A percentile compares a stretch with the other conserved stretches of the same genome.
Evolutionary conservation across 2,329 filamentous ascomycete genomes (phyloP).

Genomic region (Colletotrichum shisoi): DNA sequence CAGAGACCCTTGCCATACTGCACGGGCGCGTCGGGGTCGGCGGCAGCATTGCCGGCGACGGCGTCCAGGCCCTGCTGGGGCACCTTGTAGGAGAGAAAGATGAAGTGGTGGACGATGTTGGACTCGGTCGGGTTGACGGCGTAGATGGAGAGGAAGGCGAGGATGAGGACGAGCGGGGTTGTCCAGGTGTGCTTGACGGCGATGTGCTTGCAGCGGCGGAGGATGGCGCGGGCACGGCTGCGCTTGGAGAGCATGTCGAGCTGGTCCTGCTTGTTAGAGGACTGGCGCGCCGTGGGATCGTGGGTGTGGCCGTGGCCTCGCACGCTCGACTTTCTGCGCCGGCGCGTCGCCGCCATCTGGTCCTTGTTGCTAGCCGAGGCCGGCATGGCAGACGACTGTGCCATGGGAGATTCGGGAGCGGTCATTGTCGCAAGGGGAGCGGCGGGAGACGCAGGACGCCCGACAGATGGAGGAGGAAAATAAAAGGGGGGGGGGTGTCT

Average conservation of each 20-base stretch:
- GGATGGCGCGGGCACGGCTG: constrained; percentile 35
- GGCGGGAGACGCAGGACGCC: neutral
- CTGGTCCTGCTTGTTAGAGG: constrained; percentile 33
- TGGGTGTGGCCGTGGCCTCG: constrained; percentile 27
- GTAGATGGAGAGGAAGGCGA: constrained; percentile 65
- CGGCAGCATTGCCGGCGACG: neutral
- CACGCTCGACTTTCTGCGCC: constrained; percentile 37
- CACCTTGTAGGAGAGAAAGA: constrained; percentile 75
- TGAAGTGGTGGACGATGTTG: constrained; percentile 69
- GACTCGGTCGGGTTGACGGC: constrained; percentile 67
- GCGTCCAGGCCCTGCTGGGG: constrained; percentile 52
- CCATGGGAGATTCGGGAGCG: constrained; percentile 29
- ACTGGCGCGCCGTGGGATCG: constrained; percentile 11
- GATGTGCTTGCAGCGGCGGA: constrained; percentile 37
- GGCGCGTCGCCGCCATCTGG: constrained; percentile 30
- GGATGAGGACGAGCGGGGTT: constrained; percentile 64
- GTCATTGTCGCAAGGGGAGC: constrained; percentile 23
- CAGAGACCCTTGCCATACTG: constrained; percentile 75
- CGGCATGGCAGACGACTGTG: constrained; percentile 21
- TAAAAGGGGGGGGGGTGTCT: neutral
- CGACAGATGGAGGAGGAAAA: neutral
- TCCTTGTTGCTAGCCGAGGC: constrained; percentile 28
- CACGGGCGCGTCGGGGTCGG: constrained; percentile 48
- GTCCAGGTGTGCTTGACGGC: constrained; percentile 45
- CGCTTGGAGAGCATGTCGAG: constrained; percentile 36